Conservation (phyloP, 768 basidiomycete genomes). For the Pleurotus sapidus region DNA sequence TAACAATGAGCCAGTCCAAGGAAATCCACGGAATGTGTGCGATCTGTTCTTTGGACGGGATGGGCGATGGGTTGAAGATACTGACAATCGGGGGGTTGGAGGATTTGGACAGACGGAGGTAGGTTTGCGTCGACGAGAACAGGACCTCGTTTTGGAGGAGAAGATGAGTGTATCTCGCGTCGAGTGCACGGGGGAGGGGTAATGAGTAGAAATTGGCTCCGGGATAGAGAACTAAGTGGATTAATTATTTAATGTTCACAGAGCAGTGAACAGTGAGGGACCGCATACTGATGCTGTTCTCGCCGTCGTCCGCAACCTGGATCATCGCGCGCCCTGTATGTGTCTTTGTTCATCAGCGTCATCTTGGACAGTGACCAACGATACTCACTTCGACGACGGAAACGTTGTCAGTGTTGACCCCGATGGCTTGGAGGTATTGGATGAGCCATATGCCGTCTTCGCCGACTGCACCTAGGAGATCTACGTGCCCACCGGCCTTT, state of each 20-base stretch:
- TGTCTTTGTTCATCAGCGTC: constrained; percentile 25
- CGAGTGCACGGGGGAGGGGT: constrained; percentile 28
- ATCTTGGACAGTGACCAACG: not conserved
- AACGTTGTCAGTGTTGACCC: constrained; percentile 38
- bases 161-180: constrained; percentile 42
- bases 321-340: constrained; percentile 60
- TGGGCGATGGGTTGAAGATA: constrained; percentile 59
- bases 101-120: constrained; percentile 21
- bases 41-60: constrained; percentile 39
- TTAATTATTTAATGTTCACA: not conserved
- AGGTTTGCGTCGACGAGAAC: constrained; percentile 35
- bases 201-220: constrained; percentile 48
- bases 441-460: constrained; percentile 49
- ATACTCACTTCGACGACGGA: constrained; percentile 34
- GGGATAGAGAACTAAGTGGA: constrained; percentile 46
- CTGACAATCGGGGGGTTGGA: not conserved
- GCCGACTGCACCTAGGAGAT: constrained; percentile 53
- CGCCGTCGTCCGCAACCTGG: constrained; percentile 53
- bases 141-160: constrained; percentile 62
- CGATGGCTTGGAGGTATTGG: constrained; percentile 33
- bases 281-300: constrained; percentile 59
- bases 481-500: constrained; percentile 44
- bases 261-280: not conserved
- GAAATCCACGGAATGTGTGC: constrained; percentile 45
- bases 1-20: constrained; percentile 55